phyloP scores from a whole-genome alignment of 441 rosid species.

The Metrosideros polymorpha region DNA sequence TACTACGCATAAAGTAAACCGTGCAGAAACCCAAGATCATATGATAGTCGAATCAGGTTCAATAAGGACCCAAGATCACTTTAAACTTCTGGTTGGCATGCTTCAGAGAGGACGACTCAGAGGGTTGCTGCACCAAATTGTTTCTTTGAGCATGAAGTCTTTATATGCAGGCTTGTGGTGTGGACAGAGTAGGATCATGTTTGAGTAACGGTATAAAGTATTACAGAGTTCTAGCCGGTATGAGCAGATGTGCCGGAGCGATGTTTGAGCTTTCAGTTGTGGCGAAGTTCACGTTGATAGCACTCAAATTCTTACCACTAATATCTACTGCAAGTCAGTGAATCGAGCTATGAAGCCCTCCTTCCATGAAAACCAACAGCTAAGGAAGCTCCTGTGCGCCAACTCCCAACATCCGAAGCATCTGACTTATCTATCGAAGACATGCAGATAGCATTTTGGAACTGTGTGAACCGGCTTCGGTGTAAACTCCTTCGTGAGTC shows the following conservation, averaged over 20 bases:
- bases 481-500: background rate
- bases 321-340: background rate
- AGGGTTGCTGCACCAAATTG: background rate
- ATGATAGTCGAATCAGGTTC: background rate
- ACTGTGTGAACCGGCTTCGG: background rate
- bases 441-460: background rate
- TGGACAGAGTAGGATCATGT: background rate
- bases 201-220: background rate
- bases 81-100: background rate
- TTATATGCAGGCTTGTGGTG: background rate
- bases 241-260: background rate
- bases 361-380: background rate
- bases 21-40: background rate
- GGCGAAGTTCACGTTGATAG: background rate
- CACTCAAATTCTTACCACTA: background rate
- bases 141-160: background rate
- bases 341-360: background rate
- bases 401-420: background rate
- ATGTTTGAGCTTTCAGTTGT: background rate
- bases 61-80: background rate
- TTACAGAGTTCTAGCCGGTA: background rate
- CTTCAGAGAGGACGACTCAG: background rate
- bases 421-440: background rate
- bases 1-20: background rate
- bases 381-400: accelerated